These are phyloP conservation scores for Basipetospora chlamydospora DNA, from an alignment of 2,329 filamentous ascomycete genomes.

Conservation along the genomic window DNA sequence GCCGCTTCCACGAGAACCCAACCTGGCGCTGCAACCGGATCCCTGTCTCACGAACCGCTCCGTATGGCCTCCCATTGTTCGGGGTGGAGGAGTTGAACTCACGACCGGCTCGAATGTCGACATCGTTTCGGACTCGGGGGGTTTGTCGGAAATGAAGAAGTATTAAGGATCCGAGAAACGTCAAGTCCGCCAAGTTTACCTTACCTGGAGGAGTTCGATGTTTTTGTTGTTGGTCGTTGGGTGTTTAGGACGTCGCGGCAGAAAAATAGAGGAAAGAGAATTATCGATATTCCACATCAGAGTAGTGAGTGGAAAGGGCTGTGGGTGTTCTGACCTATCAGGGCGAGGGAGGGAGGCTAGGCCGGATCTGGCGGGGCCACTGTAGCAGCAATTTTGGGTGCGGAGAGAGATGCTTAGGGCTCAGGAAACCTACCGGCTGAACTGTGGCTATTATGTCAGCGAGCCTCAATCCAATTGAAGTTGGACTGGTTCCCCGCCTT, in stretches of 20 bases:
- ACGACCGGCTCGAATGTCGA: slow-evolving; percentile 58
- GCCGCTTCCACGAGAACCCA: too few species aligned
- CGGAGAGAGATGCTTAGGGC: background rate
- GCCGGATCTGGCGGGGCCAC: background rate
- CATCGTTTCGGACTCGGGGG: slow-evolving; percentile 30
- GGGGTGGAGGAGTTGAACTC: slow-evolving; percentile 30
- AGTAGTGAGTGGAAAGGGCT: too few species aligned
- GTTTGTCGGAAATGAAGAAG: background rate
- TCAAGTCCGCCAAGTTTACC: slow-evolving; percentile 13
- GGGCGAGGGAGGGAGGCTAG: background rate
- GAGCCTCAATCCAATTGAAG: too few species aligned
- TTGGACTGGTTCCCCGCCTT: too few species aligned
- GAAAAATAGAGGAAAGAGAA: slow-evolving; percentile 2
- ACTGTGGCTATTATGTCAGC: slow-evolving; percentile 1
- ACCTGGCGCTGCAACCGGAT: too few species aligned
- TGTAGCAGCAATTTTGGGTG: slow-evolving; percentile 1
- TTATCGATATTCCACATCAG: slow-evolving; percentile 3
- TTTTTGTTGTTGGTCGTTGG: slow-evolving; percentile 2
- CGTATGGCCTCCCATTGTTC: background rate
- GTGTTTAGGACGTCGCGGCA: slow-evolving; percentile 2
- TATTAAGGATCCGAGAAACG: slow-evolving; percentile 16
- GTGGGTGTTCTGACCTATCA: slow-evolving; percentile 1
- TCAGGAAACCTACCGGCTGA: slow-evolving; percentile 1
- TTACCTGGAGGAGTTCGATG: background rate
- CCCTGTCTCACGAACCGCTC: background rate